A percentile compares a stretch with the other conserved stretches of the same genome.
Conservation (phyloP, 495 filamentous ascomycete genomes). For the Daldinia bambusicola region DNA sequence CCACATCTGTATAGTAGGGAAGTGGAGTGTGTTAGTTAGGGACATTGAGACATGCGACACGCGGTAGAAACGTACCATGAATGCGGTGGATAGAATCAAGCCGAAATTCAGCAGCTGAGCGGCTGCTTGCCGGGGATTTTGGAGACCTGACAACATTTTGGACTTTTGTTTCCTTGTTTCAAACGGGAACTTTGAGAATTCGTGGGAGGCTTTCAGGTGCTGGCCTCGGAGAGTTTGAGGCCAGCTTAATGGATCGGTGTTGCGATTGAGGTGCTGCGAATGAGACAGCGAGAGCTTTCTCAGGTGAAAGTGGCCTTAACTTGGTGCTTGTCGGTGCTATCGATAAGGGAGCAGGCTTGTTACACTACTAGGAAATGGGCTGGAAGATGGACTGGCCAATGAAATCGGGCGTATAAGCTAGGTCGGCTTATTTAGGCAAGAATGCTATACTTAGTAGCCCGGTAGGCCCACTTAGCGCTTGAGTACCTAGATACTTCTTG, state of each 20-base stretch:
- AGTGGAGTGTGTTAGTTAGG: slow-evolving; percentile 16
- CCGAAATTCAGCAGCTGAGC: slow-evolving; percentile 96
- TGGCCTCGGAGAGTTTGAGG: slow-evolving; percentile 43
- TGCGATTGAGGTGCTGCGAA: slow-evolving; percentile 11
- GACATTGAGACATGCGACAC: neutral
- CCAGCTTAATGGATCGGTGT: slow-evolving; percentile 32
- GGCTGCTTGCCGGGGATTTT: slow-evolving; percentile 83
- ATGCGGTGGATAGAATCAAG: slow-evolving; percentile 91
- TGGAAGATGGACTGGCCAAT: slow-evolving; percentile 22
- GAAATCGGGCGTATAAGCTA: neutral
- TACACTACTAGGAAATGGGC: slow-evolving; percentile 4
- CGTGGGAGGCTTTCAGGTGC: slow-evolving; percentile 19
- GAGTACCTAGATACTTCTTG: neutral
- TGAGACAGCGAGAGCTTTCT: slow-evolving; percentile 8
- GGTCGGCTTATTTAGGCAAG: slow-evolving; percentile 38
- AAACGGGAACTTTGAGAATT: neutral
- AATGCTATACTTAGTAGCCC: neutral
- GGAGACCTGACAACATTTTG: slow-evolving; percentile 76
- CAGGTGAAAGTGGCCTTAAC: slow-evolving; percentile 40
- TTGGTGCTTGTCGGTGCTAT: slow-evolving; percentile 19
- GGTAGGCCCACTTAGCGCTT: slow-evolving; percentile 3
- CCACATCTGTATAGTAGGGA: slow-evolving; percentile 70
- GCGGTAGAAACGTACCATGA: slow-evolving; percentile 69
- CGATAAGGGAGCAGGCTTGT: slow-evolving; percentile 26
- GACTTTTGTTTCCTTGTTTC: slow-evolving; percentile 2